Evolutionary conservation across 345 rosid genomes (phyloP).

Genomic region (Populus deltoides): DNA sequence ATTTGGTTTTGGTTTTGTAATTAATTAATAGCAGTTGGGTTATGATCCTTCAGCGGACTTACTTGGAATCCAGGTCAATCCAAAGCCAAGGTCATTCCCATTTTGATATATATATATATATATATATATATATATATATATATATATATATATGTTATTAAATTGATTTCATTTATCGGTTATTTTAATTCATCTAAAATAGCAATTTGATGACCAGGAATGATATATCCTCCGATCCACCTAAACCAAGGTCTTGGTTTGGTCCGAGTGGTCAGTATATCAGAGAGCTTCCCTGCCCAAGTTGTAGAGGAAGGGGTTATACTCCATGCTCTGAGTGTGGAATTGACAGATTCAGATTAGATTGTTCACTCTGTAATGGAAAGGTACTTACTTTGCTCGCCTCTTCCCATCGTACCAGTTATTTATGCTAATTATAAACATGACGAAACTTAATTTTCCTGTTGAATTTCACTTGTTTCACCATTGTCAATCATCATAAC

Average conservation of each 20-base stretch:
- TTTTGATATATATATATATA: background rate
- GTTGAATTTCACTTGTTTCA: background rate
- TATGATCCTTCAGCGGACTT: constrained; percentile 84
- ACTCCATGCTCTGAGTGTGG: constrained; percentile 84
- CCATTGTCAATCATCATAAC: constrained; percentile 8
- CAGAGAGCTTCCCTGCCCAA: constrained; percentile 90
- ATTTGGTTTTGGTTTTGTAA: constrained; percentile 9
- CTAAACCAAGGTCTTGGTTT: constrained; percentile 81
- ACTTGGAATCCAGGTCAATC: constrained; percentile 58
- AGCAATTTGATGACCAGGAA: constrained; percentile 45
- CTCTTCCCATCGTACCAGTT: background rate
- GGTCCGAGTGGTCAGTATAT: constrained; percentile 94
- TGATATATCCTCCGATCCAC: constrained; percentile 32
- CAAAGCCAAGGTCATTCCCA: constrained; percentile 48
- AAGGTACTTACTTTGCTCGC: constrained; percentile 44
- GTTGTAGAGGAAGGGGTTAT: constrained; percentile 92
- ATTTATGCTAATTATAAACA: background rate
- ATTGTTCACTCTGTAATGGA: constrained; percentile 75
- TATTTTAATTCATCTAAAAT: background rate
- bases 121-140: too few relatives aligned
- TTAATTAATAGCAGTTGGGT: constrained; percentile 40
- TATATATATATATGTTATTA: background rate
- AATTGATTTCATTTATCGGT: background rate
- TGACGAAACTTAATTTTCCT: background rate
- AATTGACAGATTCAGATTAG: constrained; percentile 62